Conservation (phyloP, 2,329 filamentous ascomycete genomes). For the Cladosporium colombiae region DNA sequence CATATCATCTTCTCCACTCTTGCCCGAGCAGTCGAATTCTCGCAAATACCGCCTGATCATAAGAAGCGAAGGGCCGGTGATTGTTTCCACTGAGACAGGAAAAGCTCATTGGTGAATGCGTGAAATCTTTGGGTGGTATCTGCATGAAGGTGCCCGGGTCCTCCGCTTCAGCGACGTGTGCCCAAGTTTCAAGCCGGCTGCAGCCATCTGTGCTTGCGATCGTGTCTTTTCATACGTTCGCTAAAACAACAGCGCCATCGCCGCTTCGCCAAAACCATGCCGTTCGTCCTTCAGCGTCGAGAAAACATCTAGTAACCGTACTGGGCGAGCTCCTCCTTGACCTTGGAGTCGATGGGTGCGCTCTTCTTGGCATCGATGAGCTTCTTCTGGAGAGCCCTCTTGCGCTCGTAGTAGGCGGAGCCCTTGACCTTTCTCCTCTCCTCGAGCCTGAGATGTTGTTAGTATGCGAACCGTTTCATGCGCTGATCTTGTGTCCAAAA, state of each 20-base stretch:
- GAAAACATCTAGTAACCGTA: conserved; percentile 76
- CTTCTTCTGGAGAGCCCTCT: conserved; percentile 93
- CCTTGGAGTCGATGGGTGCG: conserved; percentile 83
- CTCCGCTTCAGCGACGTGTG: conserved; percentile 19
- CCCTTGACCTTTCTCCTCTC: conserved; percentile 99
- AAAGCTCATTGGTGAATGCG: conserved; percentile 18
- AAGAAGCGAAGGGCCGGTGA: conserved; percentile 1
- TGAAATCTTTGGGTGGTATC: conserved; percentile 21
- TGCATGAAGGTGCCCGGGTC: conserved; percentile 18
- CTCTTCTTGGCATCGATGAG: conserved; percentile 90
- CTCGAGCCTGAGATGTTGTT: conserved; percentile 70
- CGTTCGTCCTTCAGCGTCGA: conserved; percentile 19
- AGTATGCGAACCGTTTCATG: neutral
- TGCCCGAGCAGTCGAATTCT: neutral
- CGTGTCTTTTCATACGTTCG: conserved; percentile 21
- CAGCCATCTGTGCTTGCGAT: conserved; percentile 20
- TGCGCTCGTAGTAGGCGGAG: conserved; percentile 99
- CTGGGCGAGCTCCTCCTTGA: conserved; percentile 81
- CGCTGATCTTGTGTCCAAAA: conserved; percentile 35
- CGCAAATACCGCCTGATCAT: neutral
- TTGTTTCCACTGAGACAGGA: conserved; percentile 6
- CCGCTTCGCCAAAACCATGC: conserved; percentile 21
- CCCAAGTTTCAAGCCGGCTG: conserved; percentile 18
- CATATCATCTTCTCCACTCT: neutral
- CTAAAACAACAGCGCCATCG: conserved; percentile 20